Evolutionary conservation across 2,329 filamentous ascomycete genomes (phyloP).

Genomic region (Colletotrichum sp.): DNA sequence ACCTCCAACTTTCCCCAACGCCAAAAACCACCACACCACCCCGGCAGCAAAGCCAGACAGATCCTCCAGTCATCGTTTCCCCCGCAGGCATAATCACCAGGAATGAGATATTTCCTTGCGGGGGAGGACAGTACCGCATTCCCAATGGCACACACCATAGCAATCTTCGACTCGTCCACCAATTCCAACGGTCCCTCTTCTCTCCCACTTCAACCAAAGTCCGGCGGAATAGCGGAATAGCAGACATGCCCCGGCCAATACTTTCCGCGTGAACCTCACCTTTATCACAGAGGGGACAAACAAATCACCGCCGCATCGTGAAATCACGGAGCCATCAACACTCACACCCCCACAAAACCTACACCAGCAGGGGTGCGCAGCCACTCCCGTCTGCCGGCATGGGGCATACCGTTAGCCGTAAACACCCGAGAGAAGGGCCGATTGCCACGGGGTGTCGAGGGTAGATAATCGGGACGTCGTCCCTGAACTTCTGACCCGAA

Average conservation of each 20-base stretch:
- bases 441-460: constrained; percentile 16
- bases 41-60: not conserved
- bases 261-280: not conserved
- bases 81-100: fast-evolving
- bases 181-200: too few species aligned
- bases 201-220: too few species aligned
- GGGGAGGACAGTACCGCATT: not conserved
- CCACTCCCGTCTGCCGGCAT: constrained; percentile 10
- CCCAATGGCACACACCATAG: not conserved
- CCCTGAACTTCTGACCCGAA: not conserved
- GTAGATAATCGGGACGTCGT: constrained; percentile 21
- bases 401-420: not conserved
- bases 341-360: not conserved
- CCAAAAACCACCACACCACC: not conserved
- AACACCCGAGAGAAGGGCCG: constrained; percentile 21
- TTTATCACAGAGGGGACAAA: not conserved
- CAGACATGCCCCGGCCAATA: not conserved
- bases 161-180: not conserved
- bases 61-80: not conserved
- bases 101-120: not conserved
- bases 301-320: not conserved
- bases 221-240: not conserved
- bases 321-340: not conserved
- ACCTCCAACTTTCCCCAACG: not conserved
- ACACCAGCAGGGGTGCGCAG: not conserved